A percentile compares a stretch with the other conserved stretches of the same genome.
phyloP scores from a whole-genome alignment of 2,329 filamentous ascomycete species.

The Tolypocladium tropicale region DNA sequence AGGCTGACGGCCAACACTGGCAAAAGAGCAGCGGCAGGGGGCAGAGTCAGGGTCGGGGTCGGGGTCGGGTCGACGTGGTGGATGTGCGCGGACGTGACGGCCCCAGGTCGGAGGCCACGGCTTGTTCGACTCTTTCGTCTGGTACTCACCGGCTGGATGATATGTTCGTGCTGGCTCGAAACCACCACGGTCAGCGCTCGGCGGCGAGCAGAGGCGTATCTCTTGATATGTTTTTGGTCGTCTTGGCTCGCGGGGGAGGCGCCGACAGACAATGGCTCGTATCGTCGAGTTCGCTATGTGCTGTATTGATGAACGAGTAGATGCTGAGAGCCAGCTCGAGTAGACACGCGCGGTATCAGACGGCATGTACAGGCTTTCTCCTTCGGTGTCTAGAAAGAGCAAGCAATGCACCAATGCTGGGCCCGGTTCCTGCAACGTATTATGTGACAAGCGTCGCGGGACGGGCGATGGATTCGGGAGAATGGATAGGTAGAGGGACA shows the following conservation, averaged over 20 bases:
- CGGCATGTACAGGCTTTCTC: slow-evolving; percentile 10
- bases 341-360: slow-evolving; percentile 8
- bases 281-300: not conserved
- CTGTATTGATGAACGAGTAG: not conserved
- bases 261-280: not conserved
- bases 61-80: not conserved
- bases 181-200: not conserved
- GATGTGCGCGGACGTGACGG: not conserved
- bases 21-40: not conserved
- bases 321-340: slow-evolving; percentile 2
- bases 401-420: not conserved
- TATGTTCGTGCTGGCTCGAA: not conserved
- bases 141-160: not conserved
- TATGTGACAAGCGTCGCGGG: not conserved
- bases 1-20: not conserved
- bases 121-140: not conserved
- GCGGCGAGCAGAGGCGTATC: not conserved
- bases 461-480: not conserved
- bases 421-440: not conserved
- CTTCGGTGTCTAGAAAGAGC: not conserved
- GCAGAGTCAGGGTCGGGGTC: not conserved
- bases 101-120: not conserved
- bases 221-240: not conserved
- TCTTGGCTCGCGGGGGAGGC: not conserved
- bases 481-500: not conserved